phyloP scores from a whole-genome alignment of 345 rosid species.

The Murraya paniculata region DNA sequence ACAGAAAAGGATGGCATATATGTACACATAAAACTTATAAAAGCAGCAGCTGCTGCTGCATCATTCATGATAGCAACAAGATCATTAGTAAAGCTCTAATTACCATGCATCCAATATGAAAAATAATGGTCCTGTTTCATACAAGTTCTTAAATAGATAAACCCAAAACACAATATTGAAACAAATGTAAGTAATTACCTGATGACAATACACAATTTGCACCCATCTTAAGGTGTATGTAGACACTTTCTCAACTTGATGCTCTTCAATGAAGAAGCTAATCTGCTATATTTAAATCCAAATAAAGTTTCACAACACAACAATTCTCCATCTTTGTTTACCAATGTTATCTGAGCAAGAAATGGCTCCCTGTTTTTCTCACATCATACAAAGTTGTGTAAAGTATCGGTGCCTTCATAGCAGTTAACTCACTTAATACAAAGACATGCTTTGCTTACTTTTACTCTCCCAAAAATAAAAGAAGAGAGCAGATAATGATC shows the following conservation, averaged over 20 bases:
- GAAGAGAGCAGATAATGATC: neutral
- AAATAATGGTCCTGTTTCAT: neutral
- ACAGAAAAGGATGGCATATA: neutral
- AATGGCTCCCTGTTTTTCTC: neutral
- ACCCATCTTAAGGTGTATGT: neutral
- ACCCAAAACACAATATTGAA: neutral
- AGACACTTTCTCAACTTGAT: neutral
- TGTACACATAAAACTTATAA: neutral
- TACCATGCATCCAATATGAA: neutral
- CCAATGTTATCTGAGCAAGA: neutral
- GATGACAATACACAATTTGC: neutral
- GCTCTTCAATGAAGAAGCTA: neutral
- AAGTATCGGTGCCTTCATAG: neutral
- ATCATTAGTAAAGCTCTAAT: neutral
- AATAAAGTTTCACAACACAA: neutral
- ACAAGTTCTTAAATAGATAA: neutral
- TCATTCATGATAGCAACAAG: neutral
- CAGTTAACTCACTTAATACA: neutral
- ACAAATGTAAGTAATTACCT: neutral
- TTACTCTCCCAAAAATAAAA: neutral
- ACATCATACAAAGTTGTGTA: neutral
- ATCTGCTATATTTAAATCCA: slow-evolving; percentile 5
- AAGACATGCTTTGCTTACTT: neutral
- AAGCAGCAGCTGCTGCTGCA: neutral
- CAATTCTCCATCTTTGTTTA: neutral